These are phyloP conservation scores for Penicillium atrosanguineum DNA, from an alignment of 495 filamentous ascomycete species.

Conservation along the genomic window DNA sequence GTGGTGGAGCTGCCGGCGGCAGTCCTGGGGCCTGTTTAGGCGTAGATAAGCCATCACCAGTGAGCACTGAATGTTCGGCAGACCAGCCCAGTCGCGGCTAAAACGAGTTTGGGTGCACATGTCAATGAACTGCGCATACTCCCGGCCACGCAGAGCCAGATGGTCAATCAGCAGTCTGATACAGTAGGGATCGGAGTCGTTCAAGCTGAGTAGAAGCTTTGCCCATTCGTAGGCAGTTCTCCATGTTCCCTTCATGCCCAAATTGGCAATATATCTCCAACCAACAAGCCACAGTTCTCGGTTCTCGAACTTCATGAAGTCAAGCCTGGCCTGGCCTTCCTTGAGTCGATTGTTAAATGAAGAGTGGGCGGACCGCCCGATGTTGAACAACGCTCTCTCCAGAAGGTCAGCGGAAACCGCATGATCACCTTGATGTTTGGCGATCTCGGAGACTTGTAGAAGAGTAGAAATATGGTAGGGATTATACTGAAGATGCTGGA, in stretches of 20 bases:
- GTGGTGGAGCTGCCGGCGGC: constrained; percentile 57
- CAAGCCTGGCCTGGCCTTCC: constrained; percentile 73
- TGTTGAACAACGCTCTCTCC: constrained; percentile 88
- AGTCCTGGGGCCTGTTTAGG: constrained; percentile 60
- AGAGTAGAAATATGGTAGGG: constrained; percentile 93
- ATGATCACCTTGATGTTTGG: constrained; percentile 83
- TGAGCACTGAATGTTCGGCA: constrained; percentile 70
- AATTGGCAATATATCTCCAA: constrained; percentile 81
- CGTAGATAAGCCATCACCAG: constrained; percentile 70
- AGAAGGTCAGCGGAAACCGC: constrained; percentile 82
- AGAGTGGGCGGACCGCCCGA: constrained; percentile 80
- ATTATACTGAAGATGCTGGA: constrained; percentile 64
- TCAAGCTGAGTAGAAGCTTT: constrained; percentile 75
- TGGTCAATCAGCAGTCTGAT: constrained; percentile 77
- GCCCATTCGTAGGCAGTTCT: constrained; percentile 91
- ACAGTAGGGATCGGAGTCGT: constrained; percentile 80
- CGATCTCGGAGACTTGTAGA: constrained; percentile 88
- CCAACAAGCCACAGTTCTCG: constrained; percentile 87
- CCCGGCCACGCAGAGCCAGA: constrained; percentile 73
- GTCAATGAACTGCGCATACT: constrained; percentile 72
- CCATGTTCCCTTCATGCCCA: constrained; percentile 89
- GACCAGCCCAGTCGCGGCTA: constrained; percentile 41
- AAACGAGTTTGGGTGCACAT: constrained; percentile 61
- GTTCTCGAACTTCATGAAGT: constrained; percentile 79
- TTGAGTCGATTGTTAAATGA: constrained; percentile 72